Evolutionary conservation across 176 grass and related monocot species (phyloP), one percentile per base, ranked within the genome.

Genomic region (Cenchrus purpureus): DNA sequence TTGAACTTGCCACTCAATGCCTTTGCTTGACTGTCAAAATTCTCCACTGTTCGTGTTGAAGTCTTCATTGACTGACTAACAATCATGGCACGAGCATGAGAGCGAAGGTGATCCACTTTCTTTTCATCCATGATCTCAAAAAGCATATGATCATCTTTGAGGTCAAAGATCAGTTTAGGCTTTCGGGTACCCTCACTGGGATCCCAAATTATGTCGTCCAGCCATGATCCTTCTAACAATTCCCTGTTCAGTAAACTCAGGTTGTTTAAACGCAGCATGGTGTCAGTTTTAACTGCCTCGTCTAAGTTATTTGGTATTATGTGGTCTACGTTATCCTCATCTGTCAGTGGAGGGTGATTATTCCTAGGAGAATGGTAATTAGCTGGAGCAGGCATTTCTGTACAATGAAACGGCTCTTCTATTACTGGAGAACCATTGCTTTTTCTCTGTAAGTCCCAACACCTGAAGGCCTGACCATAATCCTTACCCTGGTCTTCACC

Each of bases 61-160:
- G 91, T 89, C 65, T 87, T 87, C 55, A 79, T 79, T 49, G 93
- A 76, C 62, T 61, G 91, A 83, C 80, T 84, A 71, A 98, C 76
- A 66, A 98, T 83, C 89, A 95, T 95, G 32, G 97, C 97, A 90
- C 89, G 78, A 62, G 97, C 93, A 94, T 91, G 97, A 86, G 93
- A 92, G 40, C 89, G 81, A 52, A 98, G 85, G 28, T 98, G 93
- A 58, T 92, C 93, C 44, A 82, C 81, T 76, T 85, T 86, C 80
- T 88, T 95, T 83, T 92, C 88, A 81, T 98, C 93, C 80, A 98
- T 62, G 77, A 93, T 88, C 88, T 98, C 93, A 75, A 98, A 98
- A 84, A 98, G 90, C 97, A 98, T 98, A 55, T 94, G 97, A 43
- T 98, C 91, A 81, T 98, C 97, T 92, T 83, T 92, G 71, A 98